Evolutionary conservation across 257 asterid genomes (phyloP).

Genomic region (Nicotiana undulata): DNA sequence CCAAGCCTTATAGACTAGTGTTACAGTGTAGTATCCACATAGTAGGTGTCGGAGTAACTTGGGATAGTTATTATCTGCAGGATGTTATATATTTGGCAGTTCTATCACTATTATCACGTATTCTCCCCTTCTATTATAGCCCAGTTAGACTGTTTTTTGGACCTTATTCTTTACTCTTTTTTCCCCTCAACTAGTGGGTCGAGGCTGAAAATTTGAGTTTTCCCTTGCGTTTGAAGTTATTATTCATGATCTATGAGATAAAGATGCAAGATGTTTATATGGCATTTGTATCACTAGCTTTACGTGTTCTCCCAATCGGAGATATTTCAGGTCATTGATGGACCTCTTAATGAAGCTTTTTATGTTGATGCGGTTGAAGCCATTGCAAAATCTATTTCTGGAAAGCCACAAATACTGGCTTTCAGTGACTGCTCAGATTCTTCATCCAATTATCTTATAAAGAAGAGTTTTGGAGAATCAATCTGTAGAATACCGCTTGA

Average conservation of each 20-base stretch:
- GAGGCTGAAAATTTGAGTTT: background rate
- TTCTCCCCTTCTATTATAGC: background rate
- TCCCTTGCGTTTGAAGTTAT: background rate
- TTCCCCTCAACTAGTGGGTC: background rate
- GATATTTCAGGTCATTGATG: conserved; percentile 57
- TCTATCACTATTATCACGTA: background rate
- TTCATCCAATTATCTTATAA: conserved; percentile 16
- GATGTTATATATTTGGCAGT: background rate
- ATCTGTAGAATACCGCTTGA: conserved; percentile 20
- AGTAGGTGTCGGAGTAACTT: background rate
- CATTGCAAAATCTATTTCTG: conserved; percentile 35
- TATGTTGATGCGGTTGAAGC: conserved; percentile 35
- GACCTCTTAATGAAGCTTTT: conserved; percentile 34
- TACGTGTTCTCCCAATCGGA: background rate
- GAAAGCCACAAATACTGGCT: conserved; percentile 48
- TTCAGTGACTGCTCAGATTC: conserved; percentile 40
- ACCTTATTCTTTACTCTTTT: background rate
- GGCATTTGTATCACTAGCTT: background rate
- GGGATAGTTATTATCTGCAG: background rate
- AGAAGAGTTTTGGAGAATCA: conserved; percentile 32
- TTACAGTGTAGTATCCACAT: background rate
- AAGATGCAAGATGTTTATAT: background rate
- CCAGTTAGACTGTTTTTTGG: background rate
- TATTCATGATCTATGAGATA: background rate
- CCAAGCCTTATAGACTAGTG: background rate